These are phyloP conservation scores for Diaporthe sp. DNA, from an alignment of 2,329 filamentous ascomycete species.

Conservation along the genomic window DNA sequence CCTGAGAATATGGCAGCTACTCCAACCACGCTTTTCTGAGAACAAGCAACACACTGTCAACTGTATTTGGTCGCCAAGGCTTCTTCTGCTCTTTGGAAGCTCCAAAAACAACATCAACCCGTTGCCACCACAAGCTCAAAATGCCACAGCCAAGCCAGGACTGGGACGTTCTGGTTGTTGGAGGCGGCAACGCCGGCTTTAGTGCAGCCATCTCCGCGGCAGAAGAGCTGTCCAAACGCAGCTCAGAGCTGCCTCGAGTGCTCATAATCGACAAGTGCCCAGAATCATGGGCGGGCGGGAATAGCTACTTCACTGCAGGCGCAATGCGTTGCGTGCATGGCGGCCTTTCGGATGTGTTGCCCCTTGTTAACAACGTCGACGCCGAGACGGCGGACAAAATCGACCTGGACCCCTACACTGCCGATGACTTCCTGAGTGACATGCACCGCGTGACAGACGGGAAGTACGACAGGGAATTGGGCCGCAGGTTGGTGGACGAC, in stretches of 20 bases:
- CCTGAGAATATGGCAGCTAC: too few relatives aligned
- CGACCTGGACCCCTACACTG: slow-evolving; percentile 70
- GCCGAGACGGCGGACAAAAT: slow-evolving; percentile 61
- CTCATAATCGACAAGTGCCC: slow-evolving; percentile 73
- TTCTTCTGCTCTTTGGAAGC: too few relatives aligned
- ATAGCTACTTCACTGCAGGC: slow-evolving; percentile 75
- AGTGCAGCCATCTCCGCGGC: slow-evolving; percentile 70
- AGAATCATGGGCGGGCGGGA: slow-evolving; percentile 71
- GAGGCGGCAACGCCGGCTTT: slow-evolving; percentile 76
- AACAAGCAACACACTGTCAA: background rate
- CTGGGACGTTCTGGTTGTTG: slow-evolving; percentile 67
- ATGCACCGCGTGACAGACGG: slow-evolving; percentile 69
- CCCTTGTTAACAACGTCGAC: slow-evolving; percentile 72
- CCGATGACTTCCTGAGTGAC: slow-evolving; percentile 67
- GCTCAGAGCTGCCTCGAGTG: slow-evolving; percentile 56
- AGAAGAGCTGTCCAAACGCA: slow-evolving; percentile 48
- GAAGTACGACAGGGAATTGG: slow-evolving; percentile 64
- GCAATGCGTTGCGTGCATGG: slow-evolving; percentile 70
- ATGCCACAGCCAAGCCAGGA: slow-evolving; percentile 24
- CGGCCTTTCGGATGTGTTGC: slow-evolving; percentile 69
- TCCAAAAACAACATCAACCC: too few relatives aligned
- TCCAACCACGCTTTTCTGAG: background rate
- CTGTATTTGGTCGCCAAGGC: too few relatives aligned
- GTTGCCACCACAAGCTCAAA: background rate
- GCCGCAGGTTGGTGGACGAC: slow-evolving; percentile 63